These are phyloP conservation scores for Paecilomyces fulvus DNA, from an alignment of 2,329 filamentous ascomycete species.

Conservation along the genomic window DNA sequence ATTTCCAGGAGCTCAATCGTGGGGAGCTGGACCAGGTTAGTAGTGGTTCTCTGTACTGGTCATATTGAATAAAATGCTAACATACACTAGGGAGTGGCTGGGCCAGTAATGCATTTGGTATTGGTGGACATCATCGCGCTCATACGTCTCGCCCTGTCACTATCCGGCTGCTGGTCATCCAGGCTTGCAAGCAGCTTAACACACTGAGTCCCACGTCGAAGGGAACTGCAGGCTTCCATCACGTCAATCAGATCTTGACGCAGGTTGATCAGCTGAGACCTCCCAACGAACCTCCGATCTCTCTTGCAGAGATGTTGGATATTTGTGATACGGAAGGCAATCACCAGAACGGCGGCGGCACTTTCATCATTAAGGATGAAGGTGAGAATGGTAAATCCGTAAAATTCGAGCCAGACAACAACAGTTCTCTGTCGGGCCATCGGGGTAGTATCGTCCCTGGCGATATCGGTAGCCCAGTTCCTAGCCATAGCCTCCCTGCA, in stretches of 20 bases:
- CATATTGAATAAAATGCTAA: constrained; percentile 7
- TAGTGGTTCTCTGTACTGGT: constrained; percentile 1
- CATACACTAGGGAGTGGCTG: constrained; percentile 34
- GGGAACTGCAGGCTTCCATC: constrained; percentile 57
- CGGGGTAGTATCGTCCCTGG: constrained; percentile 46
- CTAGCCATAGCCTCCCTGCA: constrained; percentile 34
- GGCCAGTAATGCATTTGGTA: constrained; percentile 43
- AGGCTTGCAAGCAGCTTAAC: constrained; percentile 62
- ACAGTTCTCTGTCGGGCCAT: constrained; percentile 34
- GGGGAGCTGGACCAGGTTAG: constrained; percentile 31
- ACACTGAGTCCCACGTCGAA: constrained; percentile 28
- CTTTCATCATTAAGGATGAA: constrained; percentile 60
- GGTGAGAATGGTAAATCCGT: constrained; percentile 31
- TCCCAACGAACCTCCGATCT: constrained; percentile 48
- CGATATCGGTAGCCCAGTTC: constrained; percentile 61
- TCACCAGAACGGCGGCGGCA: constrained; percentile 78
- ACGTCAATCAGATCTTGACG: constrained; percentile 53
- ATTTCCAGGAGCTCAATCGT: constrained; percentile 29
- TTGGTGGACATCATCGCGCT: constrained; percentile 39
- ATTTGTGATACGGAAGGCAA: constrained; percentile 90
- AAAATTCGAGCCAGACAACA: constrained; percentile 46
- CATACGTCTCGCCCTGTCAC: constrained; percentile 57
- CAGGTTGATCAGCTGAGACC: constrained; percentile 59
- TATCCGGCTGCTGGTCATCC: constrained; percentile 66
- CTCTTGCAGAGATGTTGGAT: constrained; percentile 63